These are phyloP conservation scores for Astrephomene gubernaculifera DNA, from an alignment of 139 green algal species.

Conservation along the genomic window DNA sequence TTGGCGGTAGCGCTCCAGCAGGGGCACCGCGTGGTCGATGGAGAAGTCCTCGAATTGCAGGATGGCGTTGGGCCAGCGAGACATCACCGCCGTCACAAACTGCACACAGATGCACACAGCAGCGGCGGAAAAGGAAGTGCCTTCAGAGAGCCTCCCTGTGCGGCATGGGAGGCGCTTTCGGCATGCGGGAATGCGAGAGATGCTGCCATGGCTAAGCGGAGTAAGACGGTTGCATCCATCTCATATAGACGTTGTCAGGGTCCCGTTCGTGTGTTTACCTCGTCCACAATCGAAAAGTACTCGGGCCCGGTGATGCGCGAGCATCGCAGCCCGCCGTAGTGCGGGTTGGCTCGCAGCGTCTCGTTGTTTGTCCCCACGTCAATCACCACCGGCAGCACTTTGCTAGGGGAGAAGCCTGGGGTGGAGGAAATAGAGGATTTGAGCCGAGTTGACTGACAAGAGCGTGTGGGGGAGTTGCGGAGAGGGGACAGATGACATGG, in stretches of 20 bases:
- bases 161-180: no score
- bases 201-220: no score
- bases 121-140: no score
- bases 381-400: constrained; percentile 89
- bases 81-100: constrained; percentile 71
- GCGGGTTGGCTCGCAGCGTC: constrained; percentile 78
- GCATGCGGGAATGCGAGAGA: no score
- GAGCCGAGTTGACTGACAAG: neutral
- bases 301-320: constrained; percentile 75
- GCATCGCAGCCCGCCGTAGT: constrained; percentile 83
- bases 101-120: no score
- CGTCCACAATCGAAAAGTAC: constrained; percentile 63
- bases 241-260: no score
- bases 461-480: neutral
- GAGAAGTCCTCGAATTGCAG: constrained; percentile 97
- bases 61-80: constrained; percentile 76
- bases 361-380: constrained; percentile 96
- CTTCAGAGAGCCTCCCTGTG: no score
- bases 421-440: neutral
- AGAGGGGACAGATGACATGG: neutral
- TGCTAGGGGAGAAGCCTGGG: constrained; percentile 85
- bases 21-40: constrained; percentile 81
- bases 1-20: constrained; percentile 65
- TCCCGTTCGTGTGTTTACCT: no score
- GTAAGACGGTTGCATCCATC: no score